phyloP scores from a whole-genome alignment of 78 protist species.

The Monocercomonoides exilis region DNA sequence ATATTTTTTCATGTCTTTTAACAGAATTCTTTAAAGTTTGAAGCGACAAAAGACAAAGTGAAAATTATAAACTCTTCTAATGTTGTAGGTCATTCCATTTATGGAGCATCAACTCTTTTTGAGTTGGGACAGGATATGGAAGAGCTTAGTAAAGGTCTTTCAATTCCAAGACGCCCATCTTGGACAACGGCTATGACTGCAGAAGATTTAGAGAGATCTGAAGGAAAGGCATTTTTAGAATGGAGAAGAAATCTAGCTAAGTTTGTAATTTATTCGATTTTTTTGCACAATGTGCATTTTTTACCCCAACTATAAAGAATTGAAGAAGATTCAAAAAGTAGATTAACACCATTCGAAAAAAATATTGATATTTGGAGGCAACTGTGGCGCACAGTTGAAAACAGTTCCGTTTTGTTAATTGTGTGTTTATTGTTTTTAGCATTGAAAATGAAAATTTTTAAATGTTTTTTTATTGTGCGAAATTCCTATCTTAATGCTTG shows the following conservation, averaged over 20 bases:
- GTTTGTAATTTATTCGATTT: background rate
- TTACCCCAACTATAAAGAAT: background rate
- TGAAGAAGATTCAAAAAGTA: slow-evolving; percentile 55
- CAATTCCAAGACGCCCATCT: background rate
- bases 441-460: background rate
- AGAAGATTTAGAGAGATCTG: background rate
- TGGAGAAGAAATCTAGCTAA: background rate
- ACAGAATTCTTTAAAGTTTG: background rate
- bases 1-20: background rate
- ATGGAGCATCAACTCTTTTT: background rate
- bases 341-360: slow-evolving; percentile 89
- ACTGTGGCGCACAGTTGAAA: slow-evolving; percentile 97
- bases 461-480: background rate
- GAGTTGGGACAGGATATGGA: background rate
- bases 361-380: slow-evolving; percentile 96
- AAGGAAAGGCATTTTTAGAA: background rate
- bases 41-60: background rate
- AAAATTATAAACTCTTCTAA: background rate
- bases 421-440: background rate
- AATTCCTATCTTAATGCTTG: background rate
- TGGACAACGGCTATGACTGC: background rate
- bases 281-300: background rate
- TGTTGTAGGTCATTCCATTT: background rate
- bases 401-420: slow-evolving; percentile 63
- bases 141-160: background rate